Evolutionary conservation across 805 yeast species (phyloP).

Genomic region (Pichia rugopelliculosa): DNA sequence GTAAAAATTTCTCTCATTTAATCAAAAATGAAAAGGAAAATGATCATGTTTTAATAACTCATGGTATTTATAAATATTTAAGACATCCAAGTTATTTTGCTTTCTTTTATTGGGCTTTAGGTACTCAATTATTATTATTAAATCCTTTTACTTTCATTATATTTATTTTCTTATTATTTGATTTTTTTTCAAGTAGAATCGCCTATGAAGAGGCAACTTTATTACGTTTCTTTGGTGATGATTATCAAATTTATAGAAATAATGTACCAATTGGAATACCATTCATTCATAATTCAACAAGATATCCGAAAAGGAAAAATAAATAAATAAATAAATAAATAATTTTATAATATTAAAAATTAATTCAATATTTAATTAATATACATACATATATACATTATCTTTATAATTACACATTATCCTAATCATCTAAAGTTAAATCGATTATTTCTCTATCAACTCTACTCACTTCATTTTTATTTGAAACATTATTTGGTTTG

Average conservation of each 20-base stretch:
- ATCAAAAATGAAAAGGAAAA: constrained; percentile 46
- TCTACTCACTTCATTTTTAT: not conserved
- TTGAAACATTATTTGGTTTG: not conserved
- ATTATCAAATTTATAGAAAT: constrained; percentile 47
- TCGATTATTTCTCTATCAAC: constrained; percentile 21
- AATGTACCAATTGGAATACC: constrained; percentile 59
- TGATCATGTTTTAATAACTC: constrained; percentile 62
- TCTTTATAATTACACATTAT: not conserved
- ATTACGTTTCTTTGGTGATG: constrained; percentile 61
- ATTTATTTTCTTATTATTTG: constrained; percentile 53
- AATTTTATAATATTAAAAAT: no score
- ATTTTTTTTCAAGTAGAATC: constrained; percentile 66
- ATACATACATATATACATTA: no score
- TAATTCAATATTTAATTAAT: no score
- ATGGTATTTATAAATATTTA: constrained; percentile 57
- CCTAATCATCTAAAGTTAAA: constrained; percentile 14
- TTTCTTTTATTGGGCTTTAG: constrained; percentile 89
- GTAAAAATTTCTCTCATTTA: constrained; percentile 76
- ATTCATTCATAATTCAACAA: constrained; percentile 31
- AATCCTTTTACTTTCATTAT: constrained; percentile 54
- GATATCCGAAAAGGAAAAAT: not conserved
- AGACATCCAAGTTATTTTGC: constrained; percentile 94
- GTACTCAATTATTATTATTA: constrained; percentile 63
- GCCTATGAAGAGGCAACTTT: constrained; percentile 61
- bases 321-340: no score